Percentiles rank a stretch among this genome's conserved stretches.
These are phyloP conservation scores for Ophiocordyceps camponoti-floridani DNA, from an alignment of 2,329 filamentous ascomycete genomes.

Conservation along the genomic window DNA sequence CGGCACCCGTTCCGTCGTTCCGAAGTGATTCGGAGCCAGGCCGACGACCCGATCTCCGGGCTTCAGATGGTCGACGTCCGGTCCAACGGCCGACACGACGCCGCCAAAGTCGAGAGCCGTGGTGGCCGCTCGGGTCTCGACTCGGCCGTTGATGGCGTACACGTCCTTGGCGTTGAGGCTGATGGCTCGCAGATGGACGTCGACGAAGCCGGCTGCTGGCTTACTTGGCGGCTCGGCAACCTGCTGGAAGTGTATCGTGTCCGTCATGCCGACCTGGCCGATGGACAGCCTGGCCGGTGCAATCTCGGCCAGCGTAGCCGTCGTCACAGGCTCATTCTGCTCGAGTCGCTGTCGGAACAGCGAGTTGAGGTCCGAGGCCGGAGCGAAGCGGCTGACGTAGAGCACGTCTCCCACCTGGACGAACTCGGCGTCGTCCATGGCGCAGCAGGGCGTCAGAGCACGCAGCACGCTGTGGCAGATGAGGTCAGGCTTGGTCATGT, in stretches of 20 bases:
- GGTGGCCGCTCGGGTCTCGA: neutral
- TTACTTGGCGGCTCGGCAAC: neutral
- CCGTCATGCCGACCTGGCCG: neutral
- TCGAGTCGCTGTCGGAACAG: neutral
- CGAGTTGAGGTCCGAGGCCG: neutral
- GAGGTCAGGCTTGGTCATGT: neutral
- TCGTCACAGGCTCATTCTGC: neutral
- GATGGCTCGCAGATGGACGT: neutral
- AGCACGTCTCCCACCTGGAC: neutral
- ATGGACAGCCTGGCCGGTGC: neutral
- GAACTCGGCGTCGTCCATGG: neutral
- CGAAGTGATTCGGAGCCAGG: neutral
- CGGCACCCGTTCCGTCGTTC: neutral
- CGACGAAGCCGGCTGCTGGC: neutral
- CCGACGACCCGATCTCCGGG: neutral
- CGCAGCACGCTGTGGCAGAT: neutral
- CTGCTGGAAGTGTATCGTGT: slow-evolving; percentile 1
- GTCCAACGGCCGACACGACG: neutral
- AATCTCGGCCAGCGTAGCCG: neutral
- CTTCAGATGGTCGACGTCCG: neutral
- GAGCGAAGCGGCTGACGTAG: neutral
- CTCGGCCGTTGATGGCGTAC: neutral
- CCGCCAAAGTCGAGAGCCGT: neutral
- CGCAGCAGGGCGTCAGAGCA: neutral
- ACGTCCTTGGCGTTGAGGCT: neutral